A percentile compares a stretch with the other conserved stretches of the same genome.
Evolutionary conservation across 352 stramenopile genomes (phyloP).

Genomic region (Phytophthora pini): DNA sequence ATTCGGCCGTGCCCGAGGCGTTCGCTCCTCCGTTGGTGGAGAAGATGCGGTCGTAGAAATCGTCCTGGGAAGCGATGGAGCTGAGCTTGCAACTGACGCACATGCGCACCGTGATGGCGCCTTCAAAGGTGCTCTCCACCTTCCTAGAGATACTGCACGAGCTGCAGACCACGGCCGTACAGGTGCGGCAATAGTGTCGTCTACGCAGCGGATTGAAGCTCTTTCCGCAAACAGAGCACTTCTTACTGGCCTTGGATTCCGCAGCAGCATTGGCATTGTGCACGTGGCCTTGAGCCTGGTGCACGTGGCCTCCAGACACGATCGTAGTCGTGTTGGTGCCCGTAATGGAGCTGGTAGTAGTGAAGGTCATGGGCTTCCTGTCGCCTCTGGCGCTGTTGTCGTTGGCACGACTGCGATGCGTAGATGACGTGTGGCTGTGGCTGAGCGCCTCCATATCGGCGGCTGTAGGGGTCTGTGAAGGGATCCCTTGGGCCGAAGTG

Average conservation of each 20-base stretch:
- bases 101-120: conserved; percentile 67
- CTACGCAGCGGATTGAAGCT: conserved; percentile 83
- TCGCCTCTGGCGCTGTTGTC: conserved; percentile 32
- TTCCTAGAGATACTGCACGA: conserved; percentile 84
- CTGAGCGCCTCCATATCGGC: conserved; percentile 35
- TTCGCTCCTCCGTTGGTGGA: conserved; percentile 45
- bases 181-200: conserved; percentile 80
- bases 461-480: conserved; percentile 4
- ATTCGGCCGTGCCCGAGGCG: conserved; percentile 20
- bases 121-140: conserved; percentile 58
- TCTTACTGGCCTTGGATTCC: conserved; percentile 49
- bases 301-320: conserved; percentile 24
- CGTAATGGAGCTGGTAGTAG: conserved; percentile 39
- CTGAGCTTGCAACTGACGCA: conserved; percentile 87
- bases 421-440: conserved; percentile 19
- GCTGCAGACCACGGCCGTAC: conserved; percentile 75
- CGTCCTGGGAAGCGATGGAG: conserved; percentile 66
- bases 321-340: conserved; percentile 43
- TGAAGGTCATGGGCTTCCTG: conserved; percentile 46
- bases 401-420: conserved; percentile 25
- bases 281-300: conserved; percentile 10
- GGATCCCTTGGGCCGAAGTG: neutral
- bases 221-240: conserved; percentile 84
- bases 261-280: conserved; percentile 17
- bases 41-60: conserved; percentile 87